phyloP scores from a whole-genome alignment of 2,329 filamentous ascomycete genomes.

The Colletotrichum abscissum region DNA sequence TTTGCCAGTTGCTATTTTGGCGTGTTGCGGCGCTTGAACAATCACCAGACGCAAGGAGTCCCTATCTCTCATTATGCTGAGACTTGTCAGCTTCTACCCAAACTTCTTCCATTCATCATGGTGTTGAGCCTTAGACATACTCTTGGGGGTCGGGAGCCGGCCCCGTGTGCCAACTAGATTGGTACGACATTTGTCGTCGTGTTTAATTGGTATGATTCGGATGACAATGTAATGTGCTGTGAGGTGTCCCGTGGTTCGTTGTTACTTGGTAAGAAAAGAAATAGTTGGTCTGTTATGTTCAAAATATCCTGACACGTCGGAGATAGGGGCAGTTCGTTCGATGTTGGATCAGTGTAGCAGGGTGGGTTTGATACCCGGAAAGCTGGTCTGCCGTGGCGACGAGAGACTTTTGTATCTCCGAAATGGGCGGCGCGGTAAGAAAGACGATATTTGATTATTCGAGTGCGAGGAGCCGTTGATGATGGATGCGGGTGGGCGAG shows the following conservation, averaged over 20 bases:
- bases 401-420: background rate
- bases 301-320: background rate
- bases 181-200: background rate
- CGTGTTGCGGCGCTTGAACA: background rate
- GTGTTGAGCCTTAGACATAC: background rate
- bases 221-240: background rate
- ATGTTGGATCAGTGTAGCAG: background rate
- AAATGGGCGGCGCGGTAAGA: background rate
- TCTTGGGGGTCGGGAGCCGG: background rate
- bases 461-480: background rate
- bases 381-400: background rate
- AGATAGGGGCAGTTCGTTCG: background rate
- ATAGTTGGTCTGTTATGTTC: background rate
- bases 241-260: background rate
- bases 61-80: background rate
- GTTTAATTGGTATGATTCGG: background rate
- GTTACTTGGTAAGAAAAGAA: background rate
- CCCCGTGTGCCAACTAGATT: background rate
- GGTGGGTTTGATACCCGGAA: background rate
- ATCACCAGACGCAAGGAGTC: background rate
- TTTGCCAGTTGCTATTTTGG: constrained; percentile 21
- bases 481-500: background rate
- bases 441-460: background rate
- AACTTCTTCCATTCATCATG: background rate
- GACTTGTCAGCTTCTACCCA: background rate